phyloP scores from a whole-genome alignment of 2,329 filamentous ascomycete genomes.

The Colletotrichum agaves region DNA sequence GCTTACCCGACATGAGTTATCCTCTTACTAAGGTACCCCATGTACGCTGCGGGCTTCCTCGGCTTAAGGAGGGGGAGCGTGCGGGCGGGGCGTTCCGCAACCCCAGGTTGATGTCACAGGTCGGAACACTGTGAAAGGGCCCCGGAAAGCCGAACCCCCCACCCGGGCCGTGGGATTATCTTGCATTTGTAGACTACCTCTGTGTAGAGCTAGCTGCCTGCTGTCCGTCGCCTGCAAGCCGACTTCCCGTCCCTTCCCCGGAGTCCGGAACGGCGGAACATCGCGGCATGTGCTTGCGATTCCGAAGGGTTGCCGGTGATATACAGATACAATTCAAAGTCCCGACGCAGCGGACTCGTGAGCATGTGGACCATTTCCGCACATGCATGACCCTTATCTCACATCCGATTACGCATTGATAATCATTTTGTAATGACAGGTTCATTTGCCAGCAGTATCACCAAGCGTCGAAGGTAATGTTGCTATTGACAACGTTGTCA shows the following conservation, averaged over 20 bases:
- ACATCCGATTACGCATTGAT: too few species aligned
- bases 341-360: neutral
- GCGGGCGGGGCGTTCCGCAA: conserved; percentile 28
- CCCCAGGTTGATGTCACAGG: conserved; percentile 1
- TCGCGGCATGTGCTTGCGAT: neutral
- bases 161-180: conserved; percentile 34
- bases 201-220: neutral
- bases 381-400: too few species aligned
- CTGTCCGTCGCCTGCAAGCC: neutral
- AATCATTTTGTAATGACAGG: too few species aligned
- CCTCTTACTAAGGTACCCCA: conserved; percentile 31
- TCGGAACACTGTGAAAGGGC: neutral
- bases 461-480: neutral
- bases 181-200: neutral
- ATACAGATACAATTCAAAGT: neutral
- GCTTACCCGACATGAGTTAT: neutral
- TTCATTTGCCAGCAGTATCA: neutral
- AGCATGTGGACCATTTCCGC: neutral
- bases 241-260: neutral
- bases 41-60: conserved; percentile 34
- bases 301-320: neutral
- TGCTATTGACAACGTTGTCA: neutral
- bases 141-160: conserved; percentile 24
- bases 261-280: conserved; percentile 10
- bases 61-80: conserved; percentile 33